Percentiles rank a stretch among this genome's conserved stretches.
These are phyloP conservation scores for Rhinocladiella mackenziei DNA, from an alignment of 2,329 filamentous ascomycete genomes.

Conservation along the genomic window DNA sequence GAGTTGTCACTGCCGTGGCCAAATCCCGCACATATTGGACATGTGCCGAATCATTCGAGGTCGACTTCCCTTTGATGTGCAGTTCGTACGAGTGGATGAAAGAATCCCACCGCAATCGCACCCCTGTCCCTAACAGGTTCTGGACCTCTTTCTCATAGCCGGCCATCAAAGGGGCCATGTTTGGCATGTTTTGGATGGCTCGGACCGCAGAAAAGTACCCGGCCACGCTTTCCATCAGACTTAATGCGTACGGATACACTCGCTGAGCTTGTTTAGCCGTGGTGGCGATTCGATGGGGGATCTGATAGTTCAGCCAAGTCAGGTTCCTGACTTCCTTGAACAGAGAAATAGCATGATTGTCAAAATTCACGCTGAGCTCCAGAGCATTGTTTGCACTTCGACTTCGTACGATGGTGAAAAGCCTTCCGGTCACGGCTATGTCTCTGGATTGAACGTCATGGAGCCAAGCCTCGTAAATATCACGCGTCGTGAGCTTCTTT, in stretches of 20 bases:
- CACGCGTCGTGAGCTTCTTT: conserved; percentile 89
- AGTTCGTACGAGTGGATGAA: conserved; percentile 97
- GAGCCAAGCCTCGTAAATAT: conserved; percentile 94
- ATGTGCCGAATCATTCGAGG: conserved; percentile 77
- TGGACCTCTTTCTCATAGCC: conserved; percentile 92
- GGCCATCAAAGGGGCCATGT: conserved; percentile 80
- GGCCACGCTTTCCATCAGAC: conserved; percentile 96
- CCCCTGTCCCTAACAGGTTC: conserved; percentile 73
- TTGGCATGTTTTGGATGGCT: conserved; percentile 77
- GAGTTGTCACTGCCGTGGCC: conserved; percentile 75
- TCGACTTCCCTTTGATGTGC: conserved; percentile 63
- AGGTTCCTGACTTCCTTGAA: conserved; percentile 99
- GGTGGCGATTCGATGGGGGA: conserved; percentile 90
- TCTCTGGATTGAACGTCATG: conserved; percentile 83
- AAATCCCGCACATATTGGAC: conserved; percentile 96
- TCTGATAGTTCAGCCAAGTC: conserved; percentile 88
- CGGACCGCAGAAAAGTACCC: conserved; percentile 85
- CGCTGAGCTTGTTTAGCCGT: conserved; percentile 98
- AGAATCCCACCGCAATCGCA: conserved; percentile 92
- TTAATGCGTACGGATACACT: conserved; percentile 96
- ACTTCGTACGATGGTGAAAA: conserved; percentile 86
- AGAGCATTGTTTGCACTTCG: conserved; percentile 84
- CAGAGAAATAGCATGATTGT: conserved; percentile 90
- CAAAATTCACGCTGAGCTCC: conserved; percentile 92
- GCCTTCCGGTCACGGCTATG: conserved; percentile 82